Conservation (phyloP, 768 basidiomycete species). For the Mycena latifolia region DNA sequence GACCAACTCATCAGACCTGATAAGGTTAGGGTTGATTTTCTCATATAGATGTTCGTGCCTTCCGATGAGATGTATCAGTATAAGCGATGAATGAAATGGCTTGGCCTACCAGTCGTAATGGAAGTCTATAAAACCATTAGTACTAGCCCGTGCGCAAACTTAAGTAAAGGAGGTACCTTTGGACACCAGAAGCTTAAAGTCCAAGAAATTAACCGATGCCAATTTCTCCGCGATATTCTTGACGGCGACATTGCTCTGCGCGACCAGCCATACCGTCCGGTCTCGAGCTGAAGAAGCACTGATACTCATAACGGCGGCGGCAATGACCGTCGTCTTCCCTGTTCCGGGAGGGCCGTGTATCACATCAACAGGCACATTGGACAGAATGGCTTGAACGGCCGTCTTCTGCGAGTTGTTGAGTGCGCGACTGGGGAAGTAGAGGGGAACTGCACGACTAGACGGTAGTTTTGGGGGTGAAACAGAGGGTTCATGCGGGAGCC, state of each 20-base stretch:
- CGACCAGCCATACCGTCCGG: constrained; percentile 70
- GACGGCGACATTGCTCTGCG: constrained; percentile 84
- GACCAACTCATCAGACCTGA: constrained; percentile 55
- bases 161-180: constrained; percentile 30
- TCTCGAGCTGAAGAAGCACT: constrained; percentile 41
- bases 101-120: constrained; percentile 69
- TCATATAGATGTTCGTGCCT: constrained; percentile 84
- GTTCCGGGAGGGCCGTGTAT: constrained; percentile 72
- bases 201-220: constrained; percentile 53
- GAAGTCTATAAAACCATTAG: constrained; percentile 54
- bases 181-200: constrained; percentile 76
- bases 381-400: constrained; percentile 51
- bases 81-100: constrained; percentile 7
- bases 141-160: background rate
- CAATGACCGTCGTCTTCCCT: constrained; percentile 75
- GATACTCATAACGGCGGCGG: constrained; percentile 57
- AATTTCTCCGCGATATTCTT: constrained; percentile 86
- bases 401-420: constrained; percentile 52
- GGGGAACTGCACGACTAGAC: constrained; percentile 15
- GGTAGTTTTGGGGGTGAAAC: constrained; percentile 30
- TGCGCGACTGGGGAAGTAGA: constrained; percentile 38
- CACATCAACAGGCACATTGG: constrained; percentile 45
- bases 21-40: constrained; percentile 58
- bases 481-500: constrained; percentile 40
- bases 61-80: constrained; percentile 7